A percentile compares a stretch with the other conserved stretches of the same genome.
Evolutionary conservation across 2,329 filamentous ascomycete genomes (phyloP).

Genomic region (Seiridium cupressi): DNA sequence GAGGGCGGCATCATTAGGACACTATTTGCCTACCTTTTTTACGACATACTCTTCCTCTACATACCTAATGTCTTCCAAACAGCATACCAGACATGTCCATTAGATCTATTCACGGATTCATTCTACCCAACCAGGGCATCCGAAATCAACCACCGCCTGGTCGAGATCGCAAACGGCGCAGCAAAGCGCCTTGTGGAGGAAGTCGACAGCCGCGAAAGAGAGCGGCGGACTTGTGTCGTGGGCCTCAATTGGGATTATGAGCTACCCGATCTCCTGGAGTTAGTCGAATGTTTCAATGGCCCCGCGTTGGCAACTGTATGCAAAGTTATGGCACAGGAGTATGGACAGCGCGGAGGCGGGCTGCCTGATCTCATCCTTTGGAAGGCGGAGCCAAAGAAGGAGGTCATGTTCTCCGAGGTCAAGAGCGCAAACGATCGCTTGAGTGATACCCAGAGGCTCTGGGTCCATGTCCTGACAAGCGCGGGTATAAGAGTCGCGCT

Average conservation of each 20-base stretch:
- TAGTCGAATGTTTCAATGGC: slow-evolving; percentile 76
- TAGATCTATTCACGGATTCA: slow-evolving; percentile 89
- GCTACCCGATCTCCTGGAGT: slow-evolving; percentile 73
- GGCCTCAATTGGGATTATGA: slow-evolving; percentile 90
- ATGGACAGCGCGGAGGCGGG: slow-evolving; percentile 79
- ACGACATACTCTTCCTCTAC: slow-evolving; percentile 88
- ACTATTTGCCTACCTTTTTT: slow-evolving; percentile 86
- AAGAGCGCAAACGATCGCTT: slow-evolving; percentile 88
- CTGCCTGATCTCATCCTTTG: slow-evolving; percentile 93
- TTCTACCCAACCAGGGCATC: slow-evolving; percentile 85
- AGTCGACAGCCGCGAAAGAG: slow-evolving; percentile 67
- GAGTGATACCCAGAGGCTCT: slow-evolving; percentile 93
- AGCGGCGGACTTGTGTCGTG: slow-evolving; percentile 78
- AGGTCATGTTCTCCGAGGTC: slow-evolving; percentile 77
- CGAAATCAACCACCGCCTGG: slow-evolving; percentile 85
- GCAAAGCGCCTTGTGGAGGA: slow-evolving; percentile 65
- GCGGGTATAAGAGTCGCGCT: slow-evolving; percentile 86
- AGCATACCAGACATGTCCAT: slow-evolving; percentile 86
- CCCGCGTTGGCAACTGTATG: slow-evolving; percentile 80
- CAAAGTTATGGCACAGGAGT: slow-evolving; percentile 95
- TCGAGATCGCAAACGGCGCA: slow-evolving; percentile 81
- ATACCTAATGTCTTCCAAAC: slow-evolving; percentile 98
- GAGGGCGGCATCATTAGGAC: slow-evolving; percentile 94
- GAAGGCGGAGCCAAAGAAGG: slow-evolving; percentile 47
- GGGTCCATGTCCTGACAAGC: slow-evolving; percentile 89